Evolutionary conservation across 257 asterid species (phyloP).

Genomic region (Paraleonurus japonicus): DNA sequence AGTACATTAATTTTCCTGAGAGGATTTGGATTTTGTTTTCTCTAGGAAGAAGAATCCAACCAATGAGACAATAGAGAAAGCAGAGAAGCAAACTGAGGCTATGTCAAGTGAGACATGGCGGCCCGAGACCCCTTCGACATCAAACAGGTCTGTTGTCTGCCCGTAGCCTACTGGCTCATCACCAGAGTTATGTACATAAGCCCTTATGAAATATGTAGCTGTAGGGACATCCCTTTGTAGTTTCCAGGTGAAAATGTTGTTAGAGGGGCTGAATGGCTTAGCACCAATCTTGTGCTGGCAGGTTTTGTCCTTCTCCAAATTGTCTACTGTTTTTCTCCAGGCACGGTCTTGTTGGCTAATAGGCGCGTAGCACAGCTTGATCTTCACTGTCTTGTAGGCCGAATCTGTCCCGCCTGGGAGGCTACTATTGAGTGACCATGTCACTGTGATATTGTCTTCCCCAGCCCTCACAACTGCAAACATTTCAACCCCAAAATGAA

Average conservation of each 20-base stretch:
- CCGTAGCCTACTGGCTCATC: slow-evolving; percentile 53
- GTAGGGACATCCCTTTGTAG: slow-evolving; percentile 50
- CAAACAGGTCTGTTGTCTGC: slow-evolving; percentile 60
- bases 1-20: not conserved
- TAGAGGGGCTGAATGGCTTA: slow-evolving; percentile 38
- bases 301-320: slow-evolving; percentile 64
- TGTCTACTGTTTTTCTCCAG: slow-evolving; percentile 66
- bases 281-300: slow-evolving; percentile 53
- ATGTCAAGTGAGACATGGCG: slow-evolving; percentile 57
- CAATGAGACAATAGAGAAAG: slow-evolving; percentile 60
- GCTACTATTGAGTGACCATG: slow-evolving; percentile 25
- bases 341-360: slow-evolving; percentile 70
- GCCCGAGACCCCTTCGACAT: slow-evolving; percentile 50
- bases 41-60: slow-evolving; percentile 65
- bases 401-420: slow-evolving; percentile 43
- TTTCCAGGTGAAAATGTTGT: slow-evolving; percentile 42
- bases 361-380: slow-evolving; percentile 69
- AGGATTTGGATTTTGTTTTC: slow-evolving; percentile 45
- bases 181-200: slow-evolving; percentile 40
- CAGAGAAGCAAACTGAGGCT: slow-evolving; percentile 65
- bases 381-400: slow-evolving; percentile 37
- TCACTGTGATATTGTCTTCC: slow-evolving; percentile 20
- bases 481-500: no score
- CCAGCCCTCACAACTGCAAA: slow-evolving; percentile 23
- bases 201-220: slow-evolving; percentile 68